Evolutionary conservation across 352 stramenopile species (phyloP).

Genomic region (Blastocystis sp.): DNA sequence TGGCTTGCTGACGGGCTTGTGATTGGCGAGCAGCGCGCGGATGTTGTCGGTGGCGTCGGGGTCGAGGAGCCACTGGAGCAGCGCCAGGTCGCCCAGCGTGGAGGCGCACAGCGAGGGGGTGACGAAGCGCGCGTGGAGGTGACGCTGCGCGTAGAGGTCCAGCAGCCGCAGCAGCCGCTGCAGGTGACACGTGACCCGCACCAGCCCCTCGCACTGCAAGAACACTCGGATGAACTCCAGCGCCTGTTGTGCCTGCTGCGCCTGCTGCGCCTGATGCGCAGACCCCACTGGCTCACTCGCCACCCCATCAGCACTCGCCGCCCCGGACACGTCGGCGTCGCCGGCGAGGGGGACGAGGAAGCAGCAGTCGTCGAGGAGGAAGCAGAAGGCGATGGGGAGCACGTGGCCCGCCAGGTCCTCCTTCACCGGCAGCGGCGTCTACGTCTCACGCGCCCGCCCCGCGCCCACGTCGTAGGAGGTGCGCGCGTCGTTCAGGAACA

Average conservation of each 20-base stretch:
- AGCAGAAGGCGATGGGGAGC: constrained; percentile 31
- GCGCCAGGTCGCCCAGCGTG: neutral
- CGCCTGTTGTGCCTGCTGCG: too few relatives aligned
- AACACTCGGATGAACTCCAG: neutral
- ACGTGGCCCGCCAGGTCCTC: neutral
- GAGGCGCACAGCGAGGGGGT: neutral
- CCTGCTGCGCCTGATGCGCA: too few relatives aligned
- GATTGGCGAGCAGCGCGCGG: neutral
- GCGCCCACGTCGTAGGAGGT: too few relatives aligned
- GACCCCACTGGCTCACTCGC: neutral
- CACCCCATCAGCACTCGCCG: too few relatives aligned
- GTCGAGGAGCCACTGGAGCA: constrained; percentile 43
- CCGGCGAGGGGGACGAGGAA: constrained; percentile 23
- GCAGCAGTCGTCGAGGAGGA: neutral
- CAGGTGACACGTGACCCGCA: constrained; percentile 16
- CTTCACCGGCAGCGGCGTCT: constrained; percentile 7
- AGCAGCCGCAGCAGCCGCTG: constrained; percentile 29
- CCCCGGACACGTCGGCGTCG: neutral
- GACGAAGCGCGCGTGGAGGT: neutral
- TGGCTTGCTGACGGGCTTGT: neutral
- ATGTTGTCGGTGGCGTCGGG: neutral
- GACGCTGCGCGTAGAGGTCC: constrained; percentile 10
- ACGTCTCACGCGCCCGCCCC: too few relatives aligned
- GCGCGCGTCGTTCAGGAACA: too few relatives aligned
- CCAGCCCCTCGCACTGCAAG: neutral